Evolutionary conservation across 2,329 filamentous ascomycete species (phyloP), one percentile per base, ranked within the genome.

Genomic region (Fusarium odoratissimum): DNA sequence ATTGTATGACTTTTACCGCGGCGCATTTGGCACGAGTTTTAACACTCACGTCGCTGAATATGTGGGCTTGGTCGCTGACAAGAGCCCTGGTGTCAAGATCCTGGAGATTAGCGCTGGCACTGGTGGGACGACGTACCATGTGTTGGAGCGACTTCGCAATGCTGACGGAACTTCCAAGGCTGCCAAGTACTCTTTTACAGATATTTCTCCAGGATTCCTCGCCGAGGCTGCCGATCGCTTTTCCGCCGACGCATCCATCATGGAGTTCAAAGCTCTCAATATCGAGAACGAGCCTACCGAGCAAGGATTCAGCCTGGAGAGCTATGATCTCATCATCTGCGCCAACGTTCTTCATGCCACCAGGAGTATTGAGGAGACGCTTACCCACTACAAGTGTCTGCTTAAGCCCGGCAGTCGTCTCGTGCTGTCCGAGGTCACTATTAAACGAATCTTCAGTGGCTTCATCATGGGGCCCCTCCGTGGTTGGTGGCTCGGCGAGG

Each of bases 401-500:
- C 49, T 52, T 8, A 52, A 52, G 23, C 23, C 33, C 11, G 33
- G 48, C 4, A 33, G 48, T 8, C 33, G 48, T 14, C 48, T 52
- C 11, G 33, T 52, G 8, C 33, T 52, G 8, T 52, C 33, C 0
- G 33, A 52, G 5, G 33, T 52, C 4, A 52, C 48, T 5, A 52
- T 52, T 17, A 52, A 52, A 21, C 48, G 48, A 3, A 52, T 52
- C 31, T 52, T 52, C 17, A 52, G 48, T 38, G 48, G 48, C 28
- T 64, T 60, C 40, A 60, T 54, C 31, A 60, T 64, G 42, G 54
- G 59, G 21, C 19, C 30, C 6, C 40, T 64, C 8, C 45, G 45
- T 10, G 63, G 59, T 5, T 61, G 63, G 57, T 62, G 61, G 61
- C 38, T 52, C 5, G 61, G 61, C 7, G 37, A 44, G 14, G 40